Conservation (phyloP, 2,329 filamentous ascomycete species). For the Teratosphaeria gauchensis region DNA sequence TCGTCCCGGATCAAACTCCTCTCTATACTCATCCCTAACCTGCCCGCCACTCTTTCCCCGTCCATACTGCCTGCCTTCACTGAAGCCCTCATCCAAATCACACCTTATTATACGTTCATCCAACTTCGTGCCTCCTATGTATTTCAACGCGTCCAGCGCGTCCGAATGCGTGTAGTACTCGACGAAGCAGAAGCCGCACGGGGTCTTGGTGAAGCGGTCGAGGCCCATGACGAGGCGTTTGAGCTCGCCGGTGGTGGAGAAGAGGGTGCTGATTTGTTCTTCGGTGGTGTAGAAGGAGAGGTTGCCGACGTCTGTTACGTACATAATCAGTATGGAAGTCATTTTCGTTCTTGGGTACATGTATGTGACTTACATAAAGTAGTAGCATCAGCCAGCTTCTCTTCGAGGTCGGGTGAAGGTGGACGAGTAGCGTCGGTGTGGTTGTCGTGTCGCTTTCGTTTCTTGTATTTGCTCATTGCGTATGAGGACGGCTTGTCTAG, state of each 20-base stretch:
- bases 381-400: constrained; percentile 76
- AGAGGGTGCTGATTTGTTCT: constrained; percentile 84
- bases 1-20: constrained; percentile 91
- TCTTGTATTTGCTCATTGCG: constrained; percentile 68
- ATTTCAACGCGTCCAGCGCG: constrained; percentile 96
- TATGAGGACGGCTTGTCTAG: constrained; percentile 94
- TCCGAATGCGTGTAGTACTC: constrained; percentile 98
- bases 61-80: constrained; percentile 89
- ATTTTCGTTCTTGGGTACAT: not conserved
- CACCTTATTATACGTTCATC: constrained; percentile 95
- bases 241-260: constrained; percentile 72
- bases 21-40: constrained; percentile 92
- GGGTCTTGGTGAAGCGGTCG: constrained; percentile 93
- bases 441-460: constrained; percentile 53
- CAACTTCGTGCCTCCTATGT: constrained; percentile 93
- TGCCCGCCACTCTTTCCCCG: constrained; percentile 93
- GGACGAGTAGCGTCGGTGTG: constrained; percentile 42
- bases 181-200: constrained; percentile 98
- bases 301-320: not conserved
- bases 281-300: constrained; percentile 69
- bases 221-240: constrained; percentile 97
- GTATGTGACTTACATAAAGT: constrained; percentile 62
- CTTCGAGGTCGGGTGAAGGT: constrained; percentile 52
- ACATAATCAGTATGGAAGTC: not conserved
- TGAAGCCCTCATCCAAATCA: constrained; percentile 89